Evolutionary conservation across 495 filamentous ascomycete genomes (phyloP).

Genomic region (Hypoxylon intermedium): DNA sequence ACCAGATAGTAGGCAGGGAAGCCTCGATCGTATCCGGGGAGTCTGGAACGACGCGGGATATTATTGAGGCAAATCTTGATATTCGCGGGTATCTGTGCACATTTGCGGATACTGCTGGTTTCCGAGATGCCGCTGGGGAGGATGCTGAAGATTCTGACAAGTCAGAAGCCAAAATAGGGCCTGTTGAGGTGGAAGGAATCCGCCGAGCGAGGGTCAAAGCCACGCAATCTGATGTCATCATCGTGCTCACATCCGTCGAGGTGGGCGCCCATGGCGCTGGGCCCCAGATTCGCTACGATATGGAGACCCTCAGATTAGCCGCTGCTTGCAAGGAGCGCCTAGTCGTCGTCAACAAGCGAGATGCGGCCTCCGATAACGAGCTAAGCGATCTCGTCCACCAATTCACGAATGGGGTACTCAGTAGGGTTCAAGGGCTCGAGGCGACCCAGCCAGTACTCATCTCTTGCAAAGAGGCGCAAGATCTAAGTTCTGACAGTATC

Average conservation of each 20-base stretch:
- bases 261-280: conserved; percentile 41
- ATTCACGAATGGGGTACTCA: conserved; percentile 46
- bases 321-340: conserved; percentile 66
- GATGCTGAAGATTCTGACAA: conserved; percentile 23
- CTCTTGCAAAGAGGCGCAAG: conserved; percentile 43
- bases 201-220: conserved; percentile 82
- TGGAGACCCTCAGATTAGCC: conserved; percentile 55
- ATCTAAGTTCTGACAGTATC: conserved; percentile 45
- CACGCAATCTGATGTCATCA: conserved; percentile 81
- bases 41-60: conserved; percentile 90
- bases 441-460: conserved; percentile 31
- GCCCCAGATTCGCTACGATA: conserved; percentile 54
- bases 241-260: conserved; percentile 79
- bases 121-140: conserved; percentile 54
- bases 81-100: conserved; percentile 87
- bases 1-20: conserved; percentile 88
- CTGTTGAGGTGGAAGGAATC: conserved; percentile 89
- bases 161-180: conserved; percentile 60
- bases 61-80: conserved; percentile 91
- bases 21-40: conserved; percentile 93
- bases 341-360: conserved; percentile 84
- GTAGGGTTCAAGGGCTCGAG: conserved; percentile 40
- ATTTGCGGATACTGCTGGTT: conserved; percentile 90
- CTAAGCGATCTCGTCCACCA: conserved; percentile 37
- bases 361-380: conserved; percentile 56